Base-by-base conservation (phyloP, 2,329 filamentous ascomycete species). In the Aurifilum marmelostoma region DNA sequence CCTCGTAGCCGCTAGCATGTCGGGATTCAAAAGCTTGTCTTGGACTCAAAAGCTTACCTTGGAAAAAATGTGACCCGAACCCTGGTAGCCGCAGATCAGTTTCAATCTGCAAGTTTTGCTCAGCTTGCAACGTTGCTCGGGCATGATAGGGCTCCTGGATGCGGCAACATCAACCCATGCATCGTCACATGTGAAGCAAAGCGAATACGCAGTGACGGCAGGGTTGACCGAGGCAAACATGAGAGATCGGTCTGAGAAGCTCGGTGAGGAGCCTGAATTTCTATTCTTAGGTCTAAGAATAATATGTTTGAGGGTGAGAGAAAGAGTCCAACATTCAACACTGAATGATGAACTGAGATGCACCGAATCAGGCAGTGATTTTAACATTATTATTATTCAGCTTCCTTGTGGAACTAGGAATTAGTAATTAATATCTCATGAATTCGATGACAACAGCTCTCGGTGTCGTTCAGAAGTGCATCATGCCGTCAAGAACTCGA, bases 11-110 rank as follows among this genome's bases (percentile, higher is more conserved):
- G 1, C 18, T 60, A 37, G 58, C 32, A 60, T 11, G 8, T 60
- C 58, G 34, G 58, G 52, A 11, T 60, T 39, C 58, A 60, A 39
- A 60, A 21, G 58, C 58, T 60, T 37, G 32, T 39, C 34, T 24
- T 39, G 4, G 4, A 34, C 4, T 34, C 34, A 34, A 34, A 34
- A 34, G 34, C 34, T 34, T 34, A 8, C 8, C 34, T n/a, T n/a
- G 32, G n/a, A n/a, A n/a, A n/a, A 60, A 60, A 24, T 60, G 58
- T 34, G 18, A 37, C 21, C 29, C 32, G 32, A 60, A 32, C 29
- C 34, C 58, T 60, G 32, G 12, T 18, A 2, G 27, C 12, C 14
- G 14, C 52, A 56, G 27, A 16, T 56, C 52, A 56, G 52, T 12
- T 2, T 56, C 52, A 14, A 56, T 56, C 27, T 18, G 52, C 52